A percentile compares a stretch with the other conserved stretches of the same genome.
Conservation (phyloP, 75 land plant genomes). For the Isoetes taiwanensis region DNA sequence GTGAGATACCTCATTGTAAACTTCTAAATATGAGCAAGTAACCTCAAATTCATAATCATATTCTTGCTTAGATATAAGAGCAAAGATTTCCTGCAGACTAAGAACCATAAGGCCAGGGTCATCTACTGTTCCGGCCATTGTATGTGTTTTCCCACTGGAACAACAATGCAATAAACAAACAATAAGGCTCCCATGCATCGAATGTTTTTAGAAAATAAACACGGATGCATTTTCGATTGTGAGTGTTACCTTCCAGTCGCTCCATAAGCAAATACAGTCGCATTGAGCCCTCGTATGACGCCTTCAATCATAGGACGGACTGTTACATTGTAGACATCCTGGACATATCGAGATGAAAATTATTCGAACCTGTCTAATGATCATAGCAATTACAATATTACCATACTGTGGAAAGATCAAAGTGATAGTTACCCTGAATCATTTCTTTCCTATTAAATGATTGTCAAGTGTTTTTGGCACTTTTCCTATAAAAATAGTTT, state of each 20-base stretch:
- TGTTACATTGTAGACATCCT: slow-evolving; percentile 73
- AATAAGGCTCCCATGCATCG: slow-evolving; percentile 1
- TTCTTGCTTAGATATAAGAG: slow-evolving; percentile 48
- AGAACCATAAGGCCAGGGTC: slow-evolving; percentile 98
- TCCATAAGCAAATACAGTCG: slow-evolving; percentile 93
- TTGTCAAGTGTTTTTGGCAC: not conserved
- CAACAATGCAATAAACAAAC: not conserved
- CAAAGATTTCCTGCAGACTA: slow-evolving; percentile 74
- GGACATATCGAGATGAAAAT: not conserved
- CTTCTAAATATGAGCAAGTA: slow-evolving; percentile 91
- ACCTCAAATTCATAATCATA: slow-evolving; percentile 74
- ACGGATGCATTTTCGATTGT: not conserved
- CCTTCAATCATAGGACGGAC: slow-evolving; percentile 62
- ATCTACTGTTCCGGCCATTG: slow-evolving; percentile 81
- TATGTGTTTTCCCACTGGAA: slow-evolving; percentile 89
- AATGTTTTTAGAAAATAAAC: not conserved
- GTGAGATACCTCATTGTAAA: slow-evolving; percentile 74
- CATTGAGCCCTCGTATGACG: slow-evolving; percentile 85
- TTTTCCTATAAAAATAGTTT: not conserved
- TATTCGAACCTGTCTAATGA: not conserved
- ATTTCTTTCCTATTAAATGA: not conserved
- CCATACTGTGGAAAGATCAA: not conserved
- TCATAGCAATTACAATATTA: not conserved
- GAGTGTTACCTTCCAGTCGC: slow-evolving; percentile 90
- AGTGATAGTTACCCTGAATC: not conserved